Base-by-base conservation (phyloP, 192 early-diverging fungal species). In the Phycomyces blakesleeanus region DNA sequence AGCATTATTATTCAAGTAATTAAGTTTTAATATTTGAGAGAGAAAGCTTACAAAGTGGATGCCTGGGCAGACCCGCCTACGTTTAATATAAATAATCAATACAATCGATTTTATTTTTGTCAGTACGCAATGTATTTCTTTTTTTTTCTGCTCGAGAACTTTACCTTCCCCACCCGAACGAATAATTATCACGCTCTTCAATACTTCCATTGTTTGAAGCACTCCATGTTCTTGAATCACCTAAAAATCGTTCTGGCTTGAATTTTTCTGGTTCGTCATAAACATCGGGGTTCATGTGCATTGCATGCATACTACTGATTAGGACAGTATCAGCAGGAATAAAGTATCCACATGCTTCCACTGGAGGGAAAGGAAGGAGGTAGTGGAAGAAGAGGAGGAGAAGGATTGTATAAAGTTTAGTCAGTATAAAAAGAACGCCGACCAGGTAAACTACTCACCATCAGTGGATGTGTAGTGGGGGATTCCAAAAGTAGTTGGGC, bases 191-290 rank as follows among this genome's bases (percentile, higher is more conserved):
- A 9, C 57, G 24, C 5, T 38, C 20, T 5, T 27, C 57, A 12
- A 39, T 10, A 4, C 21, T 7, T 9, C 57, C 57, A 29, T 38
- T 59, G 0, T 15, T 29, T 14, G 40, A 40, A 18, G 57, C 20
- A 39, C 7, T 20, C 34, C 27, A 39, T 11, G 57, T 22, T 14
- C 40, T 21, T 1, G 27, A 12, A 27, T 39, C 37, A 39, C 21
- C 20, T 4, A 59, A 22, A 29, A n/a, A 82, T 27, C 57, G 57
- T 27, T 59, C 40, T 21, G 57, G 57, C n/a, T 59, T 37, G 21
- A 59, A 59, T 10, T 37, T 21, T 21, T 59, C 57, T 9, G 57
- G 57, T 5, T 39, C 16, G 10, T 59, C 57, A 40, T 59, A 59
- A 5, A 22, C 21, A 12, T 26, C 5, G 3, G 57, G 57, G 21